phyloP scores from a whole-genome alignment of 345 rosid species.

The Excoecaria cochinchinensis region DNA sequence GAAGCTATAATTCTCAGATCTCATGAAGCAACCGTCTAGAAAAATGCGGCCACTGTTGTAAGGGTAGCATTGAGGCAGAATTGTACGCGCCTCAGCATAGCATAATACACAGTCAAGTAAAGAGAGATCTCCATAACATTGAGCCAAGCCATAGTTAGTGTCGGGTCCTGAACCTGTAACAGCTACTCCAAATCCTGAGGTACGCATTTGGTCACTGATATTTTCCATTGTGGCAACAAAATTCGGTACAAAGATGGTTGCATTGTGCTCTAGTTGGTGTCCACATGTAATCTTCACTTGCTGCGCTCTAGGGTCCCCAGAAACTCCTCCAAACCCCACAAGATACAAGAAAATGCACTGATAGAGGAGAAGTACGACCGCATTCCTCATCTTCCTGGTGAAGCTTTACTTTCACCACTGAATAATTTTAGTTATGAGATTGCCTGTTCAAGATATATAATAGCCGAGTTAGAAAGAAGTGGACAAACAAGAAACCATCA shows the following conservation, averaged over 20 bases:
- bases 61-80: constrained; percentile 90
- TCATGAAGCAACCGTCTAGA: constrained; percentile 96
- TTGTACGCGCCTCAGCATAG: constrained; percentile 82
- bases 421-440: constrained; percentile 9
- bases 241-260: constrained; percentile 59
- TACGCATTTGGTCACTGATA: constrained; percentile 63
- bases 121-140: constrained; percentile 87
- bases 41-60: constrained; percentile 68
- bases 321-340: constrained; percentile 24
- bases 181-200: constrained; percentile 57
- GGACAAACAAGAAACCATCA: not conserved
- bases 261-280: constrained; percentile 54
- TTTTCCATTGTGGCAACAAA: constrained; percentile 81
- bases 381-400: constrained; percentile 25
- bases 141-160: constrained; percentile 69
- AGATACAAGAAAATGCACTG: constrained; percentile 15
- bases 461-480: not conserved
- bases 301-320: constrained; percentile 61
- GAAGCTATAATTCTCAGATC: constrained; percentile 83
- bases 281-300: constrained; percentile 44
- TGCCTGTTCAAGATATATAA: constrained; percentile 11
- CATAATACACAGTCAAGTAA: constrained; percentile 79
- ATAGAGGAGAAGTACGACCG: not conserved
- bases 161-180: constrained; percentile 72
- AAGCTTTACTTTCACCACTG: constrained; percentile 3